Evolutionary conservation across 2,329 filamentous ascomycete genomes (phyloP).

Genomic region (Teratosphaeria destructans): DNA sequence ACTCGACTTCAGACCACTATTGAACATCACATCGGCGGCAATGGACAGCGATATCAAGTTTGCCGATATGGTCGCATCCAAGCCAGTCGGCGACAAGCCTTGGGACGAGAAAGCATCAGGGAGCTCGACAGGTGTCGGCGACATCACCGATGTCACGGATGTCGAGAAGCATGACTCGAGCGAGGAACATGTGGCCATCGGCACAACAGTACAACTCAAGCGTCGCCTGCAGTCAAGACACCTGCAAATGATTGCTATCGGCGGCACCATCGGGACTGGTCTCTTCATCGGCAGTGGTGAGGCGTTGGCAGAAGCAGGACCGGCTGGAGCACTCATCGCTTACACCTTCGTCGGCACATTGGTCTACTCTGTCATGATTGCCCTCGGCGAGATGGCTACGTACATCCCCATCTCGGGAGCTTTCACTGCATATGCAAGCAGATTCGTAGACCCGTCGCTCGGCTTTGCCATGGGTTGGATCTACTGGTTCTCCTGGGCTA

Average conservation of each 20-base stretch:
- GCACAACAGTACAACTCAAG: slow-evolving; percentile 23
- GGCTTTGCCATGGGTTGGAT: slow-evolving; percentile 42
- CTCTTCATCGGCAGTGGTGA: slow-evolving; percentile 33
- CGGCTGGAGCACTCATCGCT: slow-evolving; percentile 35
- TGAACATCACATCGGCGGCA: not conserved
- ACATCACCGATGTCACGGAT: not conserved
- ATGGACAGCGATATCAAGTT: not conserved
- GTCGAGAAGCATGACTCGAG: not conserved
- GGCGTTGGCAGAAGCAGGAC: slow-evolving; percentile 29
- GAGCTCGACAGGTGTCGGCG: not conserved
- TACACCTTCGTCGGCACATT: slow-evolving; percentile 36
- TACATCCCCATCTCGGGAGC: slow-evolving; percentile 50
- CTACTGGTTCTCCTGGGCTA: slow-evolving; percentile 34
- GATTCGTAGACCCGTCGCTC: slow-evolving; percentile 35
- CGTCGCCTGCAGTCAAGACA: slow-evolving; percentile 26
- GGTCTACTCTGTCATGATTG: slow-evolving; percentile 39
- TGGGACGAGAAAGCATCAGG: not conserved
- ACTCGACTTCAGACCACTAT: not conserved
- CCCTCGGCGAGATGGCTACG: slow-evolving; percentile 47
- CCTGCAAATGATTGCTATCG: slow-evolving; percentile 30
- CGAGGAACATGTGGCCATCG: slow-evolving; percentile 1
- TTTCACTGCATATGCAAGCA: slow-evolving; percentile 40
- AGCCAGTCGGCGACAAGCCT: not conserved
- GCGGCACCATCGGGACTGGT: slow-evolving; percentile 23
- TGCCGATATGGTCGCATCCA: not conserved